Evolutionary conservation across 2,329 filamentous ascomycete genomes (phyloP), one percentile per base, ranked within the genome.

Genomic region (Amphichorda felina): DNA sequence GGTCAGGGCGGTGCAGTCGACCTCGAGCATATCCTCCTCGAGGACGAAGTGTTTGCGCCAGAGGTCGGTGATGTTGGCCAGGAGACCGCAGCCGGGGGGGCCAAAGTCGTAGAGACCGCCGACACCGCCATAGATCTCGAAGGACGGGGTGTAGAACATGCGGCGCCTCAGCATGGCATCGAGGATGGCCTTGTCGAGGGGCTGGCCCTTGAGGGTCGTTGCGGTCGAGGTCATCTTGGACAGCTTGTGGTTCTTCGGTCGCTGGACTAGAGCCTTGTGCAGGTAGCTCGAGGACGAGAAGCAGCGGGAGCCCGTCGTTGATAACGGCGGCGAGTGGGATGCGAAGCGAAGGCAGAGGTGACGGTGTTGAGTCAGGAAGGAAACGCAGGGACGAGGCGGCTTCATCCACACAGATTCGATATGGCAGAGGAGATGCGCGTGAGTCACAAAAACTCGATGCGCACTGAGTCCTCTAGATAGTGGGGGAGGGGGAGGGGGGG

Each of bases 41-140:
- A 93, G 55, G 42, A 94, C 78, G 55, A 94, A 94, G 64, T 94
- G 87, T 61, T 93, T 93, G 57, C 86, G 74, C 88, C 88, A 95
- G 44, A 78, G 56, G 56, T 93, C 85, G 56, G 94, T 68, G 48
- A 95, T 81, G 63, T 91, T 89, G 50, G 84, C 79, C 61, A 93
- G 82, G 40, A 94, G 72, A 33, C 83, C 75, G 60, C 82, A 88
- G 45, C 88, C 86, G 22, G 88, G 84, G 21, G 88, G 87, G 46
- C 88, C 88, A 63, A 93, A 94, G 61, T 95, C 88, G 66, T 86
- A 95, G 39, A 94, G 79, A 51, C 87, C 87, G 46, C 78, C 80
- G 39, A 91, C 81, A 53, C 86, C 86, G 47, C 83, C 83, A 56
- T 96, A 96, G 51, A 94, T 89, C 61, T 96, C 91, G 60, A 95